These are phyloP conservation scores for Pichia sp. DNA, from an alignment of 1,139 yeast species.

Conservation along the genomic window DNA sequence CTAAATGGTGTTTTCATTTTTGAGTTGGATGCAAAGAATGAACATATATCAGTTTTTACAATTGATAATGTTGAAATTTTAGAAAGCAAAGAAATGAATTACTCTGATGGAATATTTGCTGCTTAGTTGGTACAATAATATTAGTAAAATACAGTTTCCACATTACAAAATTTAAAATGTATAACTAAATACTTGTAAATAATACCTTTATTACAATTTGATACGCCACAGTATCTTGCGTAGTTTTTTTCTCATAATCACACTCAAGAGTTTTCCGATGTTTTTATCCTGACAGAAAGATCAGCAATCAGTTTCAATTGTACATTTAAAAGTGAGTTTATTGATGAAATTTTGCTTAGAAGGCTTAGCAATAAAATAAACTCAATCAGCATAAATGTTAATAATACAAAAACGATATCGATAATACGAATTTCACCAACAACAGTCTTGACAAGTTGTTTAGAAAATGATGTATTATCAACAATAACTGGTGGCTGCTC, in stretches of 20 bases:
- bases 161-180: not conserved
- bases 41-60: constrained; percentile 60
- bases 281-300: not conserved
- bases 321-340: not conserved
- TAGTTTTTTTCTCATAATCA: not conserved
- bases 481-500: not conserved
- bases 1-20: constrained; percentile 70
- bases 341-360: not conserved
- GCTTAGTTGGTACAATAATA: not conserved
- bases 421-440: not conserved
- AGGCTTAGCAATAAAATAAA: not conserved
- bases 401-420: not conserved
- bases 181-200: not conserved
- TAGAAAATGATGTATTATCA: not conserved
- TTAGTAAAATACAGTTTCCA: not conserved
- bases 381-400: not conserved
- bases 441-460: not conserved
- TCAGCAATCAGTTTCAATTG: not conserved
- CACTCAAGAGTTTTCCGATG: not conserved
- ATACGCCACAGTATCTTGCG: not conserved
- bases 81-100: constrained; percentile 33
- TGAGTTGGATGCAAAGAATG: constrained; percentile 56
- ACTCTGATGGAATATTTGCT: constrained; percentile 19
- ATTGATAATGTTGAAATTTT: constrained; percentile 69
- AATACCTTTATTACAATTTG: not conserved